A percentile compares a stretch with the other conserved stretches of the same genome.
These are phyloP conservation scores for Fusarium clavum DNA, from an alignment of 2,329 filamentous ascomycete genomes.

Conservation along the genomic window DNA sequence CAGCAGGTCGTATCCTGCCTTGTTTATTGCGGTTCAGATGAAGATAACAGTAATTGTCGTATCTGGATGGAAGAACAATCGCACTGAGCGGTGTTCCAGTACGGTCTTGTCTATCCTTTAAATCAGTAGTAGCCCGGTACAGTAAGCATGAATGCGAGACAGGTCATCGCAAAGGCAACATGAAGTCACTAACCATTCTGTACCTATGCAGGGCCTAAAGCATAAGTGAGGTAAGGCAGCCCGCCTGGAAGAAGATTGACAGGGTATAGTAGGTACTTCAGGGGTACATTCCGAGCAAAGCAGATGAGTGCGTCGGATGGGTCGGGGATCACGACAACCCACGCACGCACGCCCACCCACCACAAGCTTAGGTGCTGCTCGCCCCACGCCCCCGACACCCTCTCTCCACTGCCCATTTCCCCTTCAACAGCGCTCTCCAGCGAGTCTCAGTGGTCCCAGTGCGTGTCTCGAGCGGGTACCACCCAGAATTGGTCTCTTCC, in stretches of 20 bases:
- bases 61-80: background rate
- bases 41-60: background rate
- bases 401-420: slow-evolving; percentile 48
- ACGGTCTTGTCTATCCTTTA: background rate
- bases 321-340: slow-evolving; percentile 41
- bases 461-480: slow-evolving; percentile 37
- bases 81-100: background rate
- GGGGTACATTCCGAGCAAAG: slow-evolving; percentile 34
- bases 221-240: slow-evolving; percentile 2
- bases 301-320: slow-evolving; percentile 42
- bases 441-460: slow-evolving; percentile 40
- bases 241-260: background rate
- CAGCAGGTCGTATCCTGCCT: background rate
- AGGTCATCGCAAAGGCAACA: slow-evolving; percentile 5
- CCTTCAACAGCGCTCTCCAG: slow-evolving; percentile 39
- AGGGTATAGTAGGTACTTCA: slow-evolving; percentile 21
- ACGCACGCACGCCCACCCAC: slow-evolving; percentile 40
- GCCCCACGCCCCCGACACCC: slow-evolving; percentile 44
- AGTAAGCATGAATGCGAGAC: slow-evolving; percentile 22
- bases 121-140: background rate
- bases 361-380: slow-evolving; percentile 8
- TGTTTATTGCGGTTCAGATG: background rate
- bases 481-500: slow-evolving; percentile 26
- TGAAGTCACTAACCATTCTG: slow-evolving; percentile 12
- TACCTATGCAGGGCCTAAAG: background rate